Conservation (phyloP, 768 basidiomycete genomes). For the Rhodotorula taiwanensis region DNA sequence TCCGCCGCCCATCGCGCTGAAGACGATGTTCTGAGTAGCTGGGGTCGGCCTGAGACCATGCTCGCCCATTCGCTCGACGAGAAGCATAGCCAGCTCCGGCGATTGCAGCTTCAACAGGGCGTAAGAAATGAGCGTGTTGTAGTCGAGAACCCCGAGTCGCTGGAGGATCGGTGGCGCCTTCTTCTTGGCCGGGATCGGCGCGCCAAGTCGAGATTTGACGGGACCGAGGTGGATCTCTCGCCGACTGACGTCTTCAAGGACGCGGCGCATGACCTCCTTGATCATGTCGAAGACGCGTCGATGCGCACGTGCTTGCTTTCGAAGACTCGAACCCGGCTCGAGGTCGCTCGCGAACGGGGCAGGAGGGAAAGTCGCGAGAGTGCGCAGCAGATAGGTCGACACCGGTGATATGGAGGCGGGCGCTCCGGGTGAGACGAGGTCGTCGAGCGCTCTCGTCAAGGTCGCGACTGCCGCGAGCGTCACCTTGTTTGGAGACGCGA, state of each 20-base stretch:
- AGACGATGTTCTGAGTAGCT: slow-evolving; percentile 26
- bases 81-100: slow-evolving; percentile 22
- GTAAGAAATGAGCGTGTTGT: slow-evolving; percentile 28
- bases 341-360: slow-evolving; percentile 11
- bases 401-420: neutral
- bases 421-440: neutral
- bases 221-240: slow-evolving; percentile 8
- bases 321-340: neutral
- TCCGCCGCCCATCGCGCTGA: neutral
- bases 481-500: neutral
- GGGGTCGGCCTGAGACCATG: slow-evolving; percentile 10
- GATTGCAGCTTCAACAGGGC: slow-evolving; percentile 21
- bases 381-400: slow-evolving; percentile 3
- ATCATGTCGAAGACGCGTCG: slow-evolving; percentile 16
- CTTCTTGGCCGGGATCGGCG: neutral
- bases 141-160: neutral
- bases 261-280: slow-evolving; percentile 17
- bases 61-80: slow-evolving; percentile 19
- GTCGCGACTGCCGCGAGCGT: slow-evolving; percentile 11
- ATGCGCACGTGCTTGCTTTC: slow-evolving; percentile 1
- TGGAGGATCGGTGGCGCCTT: neutral
- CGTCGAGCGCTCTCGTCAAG: slow-evolving; percentile 13
- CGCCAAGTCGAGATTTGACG: neutral
- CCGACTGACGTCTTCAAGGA: slow-evolving; percentile 16
- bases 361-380: slow-evolving; percentile 16